Percentiles rank a stretch among this genome's conserved stretches.
These are phyloP conservation scores for Mycena rosella DNA, from an alignment of 768 basidiomycete genomes.

Conservation along the genomic window DNA sequence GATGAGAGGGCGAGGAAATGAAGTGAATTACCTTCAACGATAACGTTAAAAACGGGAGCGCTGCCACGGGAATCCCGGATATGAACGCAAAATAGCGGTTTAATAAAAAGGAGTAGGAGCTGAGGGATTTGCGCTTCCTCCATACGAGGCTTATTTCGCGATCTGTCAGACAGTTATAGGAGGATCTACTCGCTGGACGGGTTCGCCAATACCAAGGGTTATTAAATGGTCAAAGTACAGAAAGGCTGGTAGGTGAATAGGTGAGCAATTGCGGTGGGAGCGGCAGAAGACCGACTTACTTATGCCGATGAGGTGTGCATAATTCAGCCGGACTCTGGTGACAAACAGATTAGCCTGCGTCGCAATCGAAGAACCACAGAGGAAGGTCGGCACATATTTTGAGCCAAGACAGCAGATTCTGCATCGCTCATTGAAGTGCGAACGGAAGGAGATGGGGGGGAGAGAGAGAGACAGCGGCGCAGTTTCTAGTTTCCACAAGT, in stretches of 20 bases:
- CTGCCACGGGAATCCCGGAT: conserved; percentile 3
- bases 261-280: background rate
- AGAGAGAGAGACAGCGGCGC: no score
- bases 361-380: no score
- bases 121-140: conserved; percentile 38
- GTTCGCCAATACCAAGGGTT: conserved; percentile 5
- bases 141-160: conserved; percentile 41
- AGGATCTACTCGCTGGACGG: background rate
- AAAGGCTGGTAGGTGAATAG: background rate
- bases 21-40: background rate
- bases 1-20: background rate
- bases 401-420: background rate
- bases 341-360: background rate
- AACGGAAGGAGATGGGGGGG: background rate
- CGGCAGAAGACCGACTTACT: background rate
- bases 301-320: conserved; percentile 6
- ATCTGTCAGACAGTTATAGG: background rate
- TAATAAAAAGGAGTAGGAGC: conserved; percentile 45
- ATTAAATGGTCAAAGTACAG: conserved; percentile 30
- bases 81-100: conserved; percentile 49
- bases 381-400: background rate
- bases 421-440: background rate
- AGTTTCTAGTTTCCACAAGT: no score
- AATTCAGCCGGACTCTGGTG: conserved; percentile 2
- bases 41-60: conserved; percentile 17